Evolutionary conservation across 202 grass and related monocot genomes (phyloP).

Genomic region (Hordeum pubiflorum): DNA sequence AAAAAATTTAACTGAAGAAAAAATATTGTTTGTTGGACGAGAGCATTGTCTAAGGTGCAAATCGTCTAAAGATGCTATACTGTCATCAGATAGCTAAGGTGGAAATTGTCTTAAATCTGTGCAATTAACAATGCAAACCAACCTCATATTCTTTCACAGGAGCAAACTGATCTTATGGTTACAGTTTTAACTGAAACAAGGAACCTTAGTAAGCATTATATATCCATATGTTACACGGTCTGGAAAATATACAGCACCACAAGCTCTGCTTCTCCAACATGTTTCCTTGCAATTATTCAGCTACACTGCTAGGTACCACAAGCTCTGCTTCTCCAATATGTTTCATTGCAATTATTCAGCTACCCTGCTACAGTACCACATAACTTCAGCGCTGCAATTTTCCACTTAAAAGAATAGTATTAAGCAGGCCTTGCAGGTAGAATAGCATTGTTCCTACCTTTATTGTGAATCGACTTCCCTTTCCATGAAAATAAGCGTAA

Average conservation of each 20-base stretch:
- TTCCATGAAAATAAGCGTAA: not conserved
- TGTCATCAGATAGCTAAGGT: not conserved
- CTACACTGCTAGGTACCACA: not conserved
- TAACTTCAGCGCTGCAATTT: not conserved
- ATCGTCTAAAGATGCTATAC: not conserved
- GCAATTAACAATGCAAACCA: not conserved
- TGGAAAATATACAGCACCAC: not conserved
- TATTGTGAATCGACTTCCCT: not conserved
- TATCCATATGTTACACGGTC: not conserved
- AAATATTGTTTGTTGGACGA: not conserved
- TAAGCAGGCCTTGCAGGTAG: not conserved
- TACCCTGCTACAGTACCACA: not conserved
- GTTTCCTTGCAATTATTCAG: not conserved
- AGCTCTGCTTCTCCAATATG: not conserved
- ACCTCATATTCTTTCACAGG: not conserved
- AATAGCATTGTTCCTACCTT: not conserved
- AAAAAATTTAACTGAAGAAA: constrained; percentile 1
- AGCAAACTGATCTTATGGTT: not conserved
- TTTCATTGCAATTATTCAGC: not conserved
- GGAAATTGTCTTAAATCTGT: not conserved
- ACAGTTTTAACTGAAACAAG: not conserved
- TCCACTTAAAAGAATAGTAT: not conserved
- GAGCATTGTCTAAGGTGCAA: not conserved
- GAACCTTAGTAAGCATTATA: not conserved
- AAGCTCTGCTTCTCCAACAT: not conserved